Evolutionary conservation across 2,329 filamentous ascomycete species (phyloP).

Genomic region (Phialemoniopsis sp.): DNA sequence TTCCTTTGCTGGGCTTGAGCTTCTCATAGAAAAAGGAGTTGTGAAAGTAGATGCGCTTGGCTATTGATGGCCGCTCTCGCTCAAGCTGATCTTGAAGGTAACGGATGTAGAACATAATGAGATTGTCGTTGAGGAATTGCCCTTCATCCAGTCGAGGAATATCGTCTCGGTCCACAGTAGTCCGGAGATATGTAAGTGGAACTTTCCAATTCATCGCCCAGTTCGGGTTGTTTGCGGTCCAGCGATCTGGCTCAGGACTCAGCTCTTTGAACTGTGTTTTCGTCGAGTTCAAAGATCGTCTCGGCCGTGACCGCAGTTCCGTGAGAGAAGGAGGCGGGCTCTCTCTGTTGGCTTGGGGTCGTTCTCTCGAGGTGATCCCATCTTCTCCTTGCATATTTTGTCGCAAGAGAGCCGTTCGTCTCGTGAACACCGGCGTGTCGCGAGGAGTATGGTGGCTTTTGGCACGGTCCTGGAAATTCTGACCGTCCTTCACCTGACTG

Average conservation of each 20-base stretch:
- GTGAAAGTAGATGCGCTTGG: constrained; percentile 76
- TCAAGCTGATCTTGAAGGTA: constrained; percentile 62
- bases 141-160: constrained; percentile 76
- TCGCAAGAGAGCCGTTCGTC: too few species aligned
- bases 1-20: constrained; percentile 57
- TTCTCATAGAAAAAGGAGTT: constrained; percentile 89
- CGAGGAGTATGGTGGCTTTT: too few species aligned
- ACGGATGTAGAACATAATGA: constrained; percentile 84
- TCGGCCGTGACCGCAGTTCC: too few species aligned
- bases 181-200: constrained; percentile 61
- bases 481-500: too few species aligned
- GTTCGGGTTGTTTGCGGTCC: constrained; percentile 44
- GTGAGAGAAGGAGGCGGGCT: too few species aligned
- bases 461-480: too few species aligned
- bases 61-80: constrained; percentile 46
- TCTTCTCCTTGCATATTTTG: too few species aligned
- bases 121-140: constrained; percentile 86
- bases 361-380: too few species aligned
- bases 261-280: too few species aligned
- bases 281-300: too few species aligned
- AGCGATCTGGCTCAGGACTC: constrained; percentile 19
- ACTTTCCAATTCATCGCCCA: constrained; percentile 52
- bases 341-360: too few species aligned
- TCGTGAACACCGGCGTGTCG: too few species aligned
- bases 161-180: constrained; percentile 67